Evolutionary conservation across 768 basidiomycete species (phyloP).

Genomic region (Lentinus tigrinus): DNA sequence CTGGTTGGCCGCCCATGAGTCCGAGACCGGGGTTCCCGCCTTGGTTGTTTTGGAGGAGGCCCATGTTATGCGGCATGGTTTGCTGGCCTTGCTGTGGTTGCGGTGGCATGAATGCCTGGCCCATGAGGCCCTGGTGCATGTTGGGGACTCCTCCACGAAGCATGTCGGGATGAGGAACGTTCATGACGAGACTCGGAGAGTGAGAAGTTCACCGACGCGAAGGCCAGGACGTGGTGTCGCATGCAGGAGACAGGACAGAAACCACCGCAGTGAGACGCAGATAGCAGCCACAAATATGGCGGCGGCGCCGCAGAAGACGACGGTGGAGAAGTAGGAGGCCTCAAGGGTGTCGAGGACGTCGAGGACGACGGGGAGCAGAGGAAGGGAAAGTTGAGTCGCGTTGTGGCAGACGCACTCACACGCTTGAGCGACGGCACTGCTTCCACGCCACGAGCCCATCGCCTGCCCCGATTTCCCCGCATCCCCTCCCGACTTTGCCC

Average conservation of each 20-base stretch:
- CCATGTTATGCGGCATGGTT: constrained; percentile 40
- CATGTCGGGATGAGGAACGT: constrained; percentile 47
- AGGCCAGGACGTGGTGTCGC: constrained; percentile 17
- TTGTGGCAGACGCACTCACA: constrained; percentile 22
- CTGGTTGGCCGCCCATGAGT: constrained; percentile 28
- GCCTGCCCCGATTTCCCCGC: constrained; percentile 10
- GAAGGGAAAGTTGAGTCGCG: constrained; percentile 18
- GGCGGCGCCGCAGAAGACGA: constrained; percentile 13
- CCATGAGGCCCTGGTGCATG: constrained; percentile 37
- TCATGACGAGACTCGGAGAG: constrained; percentile 38
- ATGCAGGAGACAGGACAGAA: constrained; percentile 13
- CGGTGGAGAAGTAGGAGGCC: not conserved
- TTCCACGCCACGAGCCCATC: constrained; percentile 21
- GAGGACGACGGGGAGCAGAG: constrained; percentile 6
- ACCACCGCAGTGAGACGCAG: not conserved
- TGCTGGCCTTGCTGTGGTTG: constrained; percentile 40
- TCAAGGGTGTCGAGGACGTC: constrained; percentile 18
- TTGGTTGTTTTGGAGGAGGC: constrained; percentile 32
- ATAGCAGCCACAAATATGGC: not conserved
- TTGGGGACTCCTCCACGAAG: constrained; percentile 44
- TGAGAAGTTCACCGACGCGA: constrained; percentile 18
- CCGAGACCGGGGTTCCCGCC: constrained; percentile 28
- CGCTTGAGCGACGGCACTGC: constrained; percentile 20
- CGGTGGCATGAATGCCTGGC: constrained; percentile 36
- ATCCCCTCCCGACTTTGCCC: not conserved